Evolutionary conservation across 2,329 filamentous ascomycete genomes (phyloP), one percentile per base, ranked within the genome.

Genomic region (Diaporthe citri): DNA sequence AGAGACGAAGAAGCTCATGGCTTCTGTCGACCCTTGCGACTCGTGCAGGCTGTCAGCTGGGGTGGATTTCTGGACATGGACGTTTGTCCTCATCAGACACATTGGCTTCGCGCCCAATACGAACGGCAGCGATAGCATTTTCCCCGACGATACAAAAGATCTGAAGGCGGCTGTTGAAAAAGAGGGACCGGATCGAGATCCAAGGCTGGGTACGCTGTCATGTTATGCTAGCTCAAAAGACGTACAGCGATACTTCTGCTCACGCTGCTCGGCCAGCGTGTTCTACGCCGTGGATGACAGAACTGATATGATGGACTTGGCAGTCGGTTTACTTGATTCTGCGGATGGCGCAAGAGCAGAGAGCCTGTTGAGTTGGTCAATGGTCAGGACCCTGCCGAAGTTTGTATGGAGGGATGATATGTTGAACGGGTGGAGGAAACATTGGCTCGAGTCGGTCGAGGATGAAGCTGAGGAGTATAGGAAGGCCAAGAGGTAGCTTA

Each of bases 181-280:
- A 15, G 70, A 71, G 0, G 10, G 64, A 5, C 51, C 74, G 4
- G 31, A 74, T 1, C 80, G 82, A 8, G 85, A 87, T 69, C 74
- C 82, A 0, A 80, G 82, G 8, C 74, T 86, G 15, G 87, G 87
- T 0, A 88, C 86, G 0, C 80, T 89, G 6, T 78, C 81, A 0
- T 83, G 84, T 39, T 87, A 87, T 76, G 77, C 78, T 12, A 88
- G 86, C 64, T 88, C 86, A 0, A 79, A 83, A 0, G 83, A 82
- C 20, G 85, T 88, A 0, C 83, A 87, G 73, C 80, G 88, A 1
- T 89, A 88, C 75, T 89, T 87, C 75, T 90, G 88, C 79, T 83
- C 83, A 0, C 81, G 76, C 1, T 90, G 88, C 79, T 87, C 86
- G 0, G 87, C 88, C 0, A 80, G 77, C 15, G 81, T 88, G 0